These are phyloP conservation scores for Paspalum vaginatum DNA, from an alignment of 176 grass and related monocot genomes.

Conservation along the genomic window DNA sequence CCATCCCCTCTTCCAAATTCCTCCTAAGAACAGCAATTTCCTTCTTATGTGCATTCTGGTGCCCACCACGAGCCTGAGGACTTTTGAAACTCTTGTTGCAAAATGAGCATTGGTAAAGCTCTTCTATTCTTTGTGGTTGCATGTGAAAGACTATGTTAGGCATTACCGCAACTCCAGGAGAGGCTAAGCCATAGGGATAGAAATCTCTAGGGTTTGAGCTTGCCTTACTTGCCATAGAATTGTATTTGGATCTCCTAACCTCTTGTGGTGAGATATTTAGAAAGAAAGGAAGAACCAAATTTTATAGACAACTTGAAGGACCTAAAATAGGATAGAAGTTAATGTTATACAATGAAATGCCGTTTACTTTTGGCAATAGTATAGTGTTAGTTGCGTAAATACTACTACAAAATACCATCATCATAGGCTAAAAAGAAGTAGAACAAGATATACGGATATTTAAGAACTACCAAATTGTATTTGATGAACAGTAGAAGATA, in stretches of 20 bases:
- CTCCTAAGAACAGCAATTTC: conserved; percentile 5
- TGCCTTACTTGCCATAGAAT: conserved; percentile 6
- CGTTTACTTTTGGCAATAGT: neutral
- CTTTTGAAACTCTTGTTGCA: conserved; percentile 17
- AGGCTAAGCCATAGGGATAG: neutral
- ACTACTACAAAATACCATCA: neutral
- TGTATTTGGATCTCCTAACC: neutral
- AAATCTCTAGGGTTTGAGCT: neutral
- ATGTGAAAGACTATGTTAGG: neutral
- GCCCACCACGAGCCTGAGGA: conserved; percentile 30
- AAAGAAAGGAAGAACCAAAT: neutral
- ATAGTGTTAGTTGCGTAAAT: neutral
- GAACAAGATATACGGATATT: neutral
- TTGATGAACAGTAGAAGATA: neutral
- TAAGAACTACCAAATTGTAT: neutral
- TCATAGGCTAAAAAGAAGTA: neutral
- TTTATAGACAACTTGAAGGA: conserved; percentile 31
- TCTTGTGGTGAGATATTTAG: neutral
- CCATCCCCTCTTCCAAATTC: neutral
- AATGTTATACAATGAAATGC: neutral
- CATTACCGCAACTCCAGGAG: neutral
- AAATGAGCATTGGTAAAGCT: conserved; percentile 21
- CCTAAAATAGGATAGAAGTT: neutral
- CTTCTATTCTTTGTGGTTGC: neutral
- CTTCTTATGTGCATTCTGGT: conserved; percentile 38